Percentiles rank a stretch among this genome's conserved stretches.
Conservation (phyloP, 2,329 filamentous ascomycete genomes). For the Exserohilum turcica region DNA sequence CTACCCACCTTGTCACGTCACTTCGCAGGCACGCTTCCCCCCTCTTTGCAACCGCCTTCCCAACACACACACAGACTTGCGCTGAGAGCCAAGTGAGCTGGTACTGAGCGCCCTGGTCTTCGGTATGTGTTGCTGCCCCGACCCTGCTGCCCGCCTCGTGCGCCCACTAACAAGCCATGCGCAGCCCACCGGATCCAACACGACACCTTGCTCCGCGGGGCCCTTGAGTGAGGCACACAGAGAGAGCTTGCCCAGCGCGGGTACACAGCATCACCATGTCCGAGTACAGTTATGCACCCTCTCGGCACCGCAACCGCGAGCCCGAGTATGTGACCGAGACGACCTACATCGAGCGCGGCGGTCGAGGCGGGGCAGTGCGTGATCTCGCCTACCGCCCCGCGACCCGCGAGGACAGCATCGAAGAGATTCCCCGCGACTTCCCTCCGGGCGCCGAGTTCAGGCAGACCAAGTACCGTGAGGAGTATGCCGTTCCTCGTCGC, state of each 20-base stretch:
- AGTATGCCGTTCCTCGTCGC: conserved; percentile 60
- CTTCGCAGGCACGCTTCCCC: conserved; percentile 32
- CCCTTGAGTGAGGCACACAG: conserved; percentile 12
- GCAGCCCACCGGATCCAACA: conserved; percentile 18
- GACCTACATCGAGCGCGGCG: conserved; percentile 57
- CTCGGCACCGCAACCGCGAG: conserved; percentile 55
- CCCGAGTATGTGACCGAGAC: conserved; percentile 58
- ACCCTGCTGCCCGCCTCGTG: conserved; percentile 3
- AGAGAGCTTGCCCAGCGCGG: conserved; percentile 14
- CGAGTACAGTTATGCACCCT: conserved; percentile 56
- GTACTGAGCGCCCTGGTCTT: conserved; percentile 12
- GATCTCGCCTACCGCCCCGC: conserved; percentile 57
- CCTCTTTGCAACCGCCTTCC: conserved; percentile 30
- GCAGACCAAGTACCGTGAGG: conserved; percentile 55
- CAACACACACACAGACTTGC: conserved; percentile 14
- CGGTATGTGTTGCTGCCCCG: conserved; percentile 26
- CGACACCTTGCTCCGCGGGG: conserved; percentile 10
- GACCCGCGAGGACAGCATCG: conserved; percentile 75
- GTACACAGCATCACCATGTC: conserved; percentile 49
- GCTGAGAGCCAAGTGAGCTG: conserved; percentile 21
- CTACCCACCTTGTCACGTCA: conserved; percentile 28
- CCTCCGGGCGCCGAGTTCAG: conserved; percentile 64
- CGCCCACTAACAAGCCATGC: conserved; percentile 24
- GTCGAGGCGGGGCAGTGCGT: conserved; percentile 50
- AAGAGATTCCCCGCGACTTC: conserved; percentile 84